These are phyloP conservation scores for Kwoniella europaea DNA, from an alignment of 768 basidiomycete species.

Conservation along the genomic window DNA sequence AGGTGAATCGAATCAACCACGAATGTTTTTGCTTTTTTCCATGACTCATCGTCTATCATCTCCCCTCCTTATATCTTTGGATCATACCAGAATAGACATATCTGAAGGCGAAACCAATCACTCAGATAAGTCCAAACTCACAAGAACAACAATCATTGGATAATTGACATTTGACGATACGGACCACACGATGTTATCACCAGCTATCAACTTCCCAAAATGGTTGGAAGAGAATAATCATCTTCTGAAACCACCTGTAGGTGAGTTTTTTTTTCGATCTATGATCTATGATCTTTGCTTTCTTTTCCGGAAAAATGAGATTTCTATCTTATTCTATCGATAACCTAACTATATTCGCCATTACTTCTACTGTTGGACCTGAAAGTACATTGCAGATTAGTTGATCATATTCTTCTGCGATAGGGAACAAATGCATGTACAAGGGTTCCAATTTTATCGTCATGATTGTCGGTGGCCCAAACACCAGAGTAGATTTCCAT, in stretches of 20 bases:
- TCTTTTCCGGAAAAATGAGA: background rate
- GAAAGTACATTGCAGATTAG: background rate
- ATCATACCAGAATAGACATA: too few species aligned
- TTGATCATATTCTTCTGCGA: background rate
- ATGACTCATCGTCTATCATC: background rate
- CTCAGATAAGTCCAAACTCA: too few species aligned
- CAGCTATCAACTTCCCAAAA: slow-evolving; percentile 84
- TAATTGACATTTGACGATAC: too few species aligned
- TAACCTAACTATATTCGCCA: too few species aligned
- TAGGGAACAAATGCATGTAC: slow-evolving; percentile 58
- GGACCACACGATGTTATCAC: slow-evolving; percentile 63
- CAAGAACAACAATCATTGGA: too few species aligned
- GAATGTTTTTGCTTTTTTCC: background rate
- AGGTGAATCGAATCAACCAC: background rate
- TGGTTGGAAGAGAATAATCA: slow-evolving; percentile 85
- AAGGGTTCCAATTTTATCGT: slow-evolving; percentile 82
- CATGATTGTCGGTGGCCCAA: slow-evolving; percentile 97
- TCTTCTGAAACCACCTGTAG: slow-evolving; percentile 85
- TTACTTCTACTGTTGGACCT: too few species aligned
- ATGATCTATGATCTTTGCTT: background rate
- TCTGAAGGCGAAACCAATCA: too few species aligned
- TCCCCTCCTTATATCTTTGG: too few species aligned
- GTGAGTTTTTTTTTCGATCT: slow-evolving; percentile 68
- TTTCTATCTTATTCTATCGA: too few species aligned
- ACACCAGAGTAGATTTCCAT: slow-evolving; percentile 92